These are phyloP conservation scores for Camelina hispida DNA, from an alignment of 345 rosid genomes.

Conservation along the genomic window DNA sequence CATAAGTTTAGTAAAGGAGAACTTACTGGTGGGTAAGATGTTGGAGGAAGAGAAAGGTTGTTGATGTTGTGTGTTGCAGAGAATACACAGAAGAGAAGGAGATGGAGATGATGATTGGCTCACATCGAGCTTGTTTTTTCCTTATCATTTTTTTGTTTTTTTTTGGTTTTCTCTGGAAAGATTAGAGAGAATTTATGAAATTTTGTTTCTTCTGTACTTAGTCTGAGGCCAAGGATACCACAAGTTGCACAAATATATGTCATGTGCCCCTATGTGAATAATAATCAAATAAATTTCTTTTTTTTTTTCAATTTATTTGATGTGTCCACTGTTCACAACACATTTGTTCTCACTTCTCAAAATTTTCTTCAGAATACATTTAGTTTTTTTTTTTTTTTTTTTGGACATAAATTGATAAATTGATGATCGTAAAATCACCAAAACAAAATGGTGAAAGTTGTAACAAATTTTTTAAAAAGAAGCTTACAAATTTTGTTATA, in stretches of 20 bases:
- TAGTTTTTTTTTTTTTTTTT: too few relatives aligned
- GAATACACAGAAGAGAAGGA: constrained; percentile 32
- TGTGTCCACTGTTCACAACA: too few relatives aligned
- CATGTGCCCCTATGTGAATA: neutral
- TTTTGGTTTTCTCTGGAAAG: constrained; percentile 13
- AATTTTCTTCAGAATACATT: too few relatives aligned
- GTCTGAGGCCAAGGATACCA: constrained; percentile 37
- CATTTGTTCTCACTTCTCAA: too few relatives aligned
- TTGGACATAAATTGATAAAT: too few relatives aligned
- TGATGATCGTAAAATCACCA: too few relatives aligned
- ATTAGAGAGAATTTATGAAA: constrained; percentile 31
- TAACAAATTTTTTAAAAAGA: too few relatives aligned
- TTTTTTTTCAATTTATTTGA: too few relatives aligned
- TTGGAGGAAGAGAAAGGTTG: constrained; percentile 36
- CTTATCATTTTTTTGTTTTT: constrained; percentile 35
- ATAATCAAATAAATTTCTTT: neutral
- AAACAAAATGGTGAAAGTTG: too few relatives aligned
- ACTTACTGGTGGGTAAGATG: constrained; percentile 29
- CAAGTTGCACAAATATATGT: constrained; percentile 31
- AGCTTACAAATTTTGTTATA: too few relatives aligned
- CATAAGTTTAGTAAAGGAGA: neutral
- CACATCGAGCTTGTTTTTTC: constrained; percentile 16
- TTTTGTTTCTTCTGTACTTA: constrained; percentile 39
- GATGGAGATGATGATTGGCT: constrained; percentile 43
- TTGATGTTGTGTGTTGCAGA: constrained; percentile 31